These are phyloP conservation scores for Chaetothyriales sp. DNA, from an alignment of 2,329 filamentous ascomycete genomes.

Conservation along the genomic window DNA sequence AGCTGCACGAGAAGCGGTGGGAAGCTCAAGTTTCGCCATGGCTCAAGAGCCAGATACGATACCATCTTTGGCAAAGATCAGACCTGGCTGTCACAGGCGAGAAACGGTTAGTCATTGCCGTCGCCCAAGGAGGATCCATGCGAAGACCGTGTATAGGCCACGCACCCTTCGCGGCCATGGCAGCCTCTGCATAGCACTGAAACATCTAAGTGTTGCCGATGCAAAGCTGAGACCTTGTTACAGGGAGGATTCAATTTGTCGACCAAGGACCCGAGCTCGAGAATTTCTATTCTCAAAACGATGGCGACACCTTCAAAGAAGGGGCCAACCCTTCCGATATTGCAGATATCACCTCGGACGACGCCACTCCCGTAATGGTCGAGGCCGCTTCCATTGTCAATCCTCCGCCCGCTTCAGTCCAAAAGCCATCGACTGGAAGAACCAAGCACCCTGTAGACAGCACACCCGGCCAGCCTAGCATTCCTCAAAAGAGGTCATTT, in stretches of 20 bases:
- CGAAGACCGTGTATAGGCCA: background rate
- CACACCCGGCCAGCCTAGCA: background rate
- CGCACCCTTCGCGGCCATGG: background rate
- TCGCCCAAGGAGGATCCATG: too few relatives aligned
- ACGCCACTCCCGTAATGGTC: background rate
- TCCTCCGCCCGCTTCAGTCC: background rate
- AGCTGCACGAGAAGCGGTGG: slow-evolving; percentile 14
- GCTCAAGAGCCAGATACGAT: slow-evolving; percentile 18
- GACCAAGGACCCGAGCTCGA: slow-evolving; percentile 17
- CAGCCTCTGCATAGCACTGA: background rate
- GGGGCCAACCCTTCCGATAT: background rate
- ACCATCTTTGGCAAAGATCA: slow-evolving; percentile 17
- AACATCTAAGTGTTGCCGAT: background rate
- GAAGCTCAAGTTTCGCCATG: slow-evolving; percentile 16
- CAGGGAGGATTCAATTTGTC: slow-evolving; percentile 18
- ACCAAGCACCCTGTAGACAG: background rate
- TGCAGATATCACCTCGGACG: background rate
- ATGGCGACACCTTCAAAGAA: slow-evolving; percentile 3
- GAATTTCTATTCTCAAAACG: slow-evolving; percentile 17
- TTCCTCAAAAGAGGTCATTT: background rate
- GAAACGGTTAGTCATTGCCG: slow-evolving; percentile 14
- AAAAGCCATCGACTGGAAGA: background rate
- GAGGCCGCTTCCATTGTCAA: background rate
- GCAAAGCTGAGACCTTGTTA: background rate
- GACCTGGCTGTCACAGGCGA: slow-evolving; percentile 17